These are phyloP conservation scores for Acanthamoeba healyi DNA, from an alignment of 208 protist species.

Conservation along the genomic window DNA sequence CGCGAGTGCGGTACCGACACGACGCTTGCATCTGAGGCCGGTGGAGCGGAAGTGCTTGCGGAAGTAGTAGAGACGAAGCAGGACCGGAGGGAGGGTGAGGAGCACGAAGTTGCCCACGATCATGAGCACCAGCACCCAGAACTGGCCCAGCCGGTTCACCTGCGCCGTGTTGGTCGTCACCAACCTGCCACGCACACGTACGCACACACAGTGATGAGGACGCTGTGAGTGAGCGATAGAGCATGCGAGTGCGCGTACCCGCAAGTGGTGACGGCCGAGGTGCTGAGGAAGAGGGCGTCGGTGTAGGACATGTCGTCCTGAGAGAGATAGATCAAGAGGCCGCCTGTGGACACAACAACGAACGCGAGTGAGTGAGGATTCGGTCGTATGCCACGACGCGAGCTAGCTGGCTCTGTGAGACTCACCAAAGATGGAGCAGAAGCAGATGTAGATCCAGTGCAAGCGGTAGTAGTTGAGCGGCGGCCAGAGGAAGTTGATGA, in stretches of 20 bases:
- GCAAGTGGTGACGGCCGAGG: constrained; percentile 53
- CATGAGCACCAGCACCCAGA: constrained; percentile 12
- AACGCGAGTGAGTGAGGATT: background rate
- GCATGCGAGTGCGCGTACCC: background rate
- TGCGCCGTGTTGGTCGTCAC: background rate
- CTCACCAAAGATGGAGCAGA: background rate
- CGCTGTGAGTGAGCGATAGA: background rate
- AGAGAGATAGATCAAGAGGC: constrained; percentile 10
- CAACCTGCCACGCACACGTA: background rate
- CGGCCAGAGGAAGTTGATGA: constrained; percentile 55
- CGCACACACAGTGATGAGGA: background rate
- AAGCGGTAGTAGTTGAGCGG: constrained; percentile 63
- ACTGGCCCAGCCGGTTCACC: background rate
- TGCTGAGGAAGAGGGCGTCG: constrained; percentile 61
- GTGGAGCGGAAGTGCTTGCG: constrained; percentile 9
- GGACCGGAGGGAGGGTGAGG: background rate
- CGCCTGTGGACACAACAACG: background rate
- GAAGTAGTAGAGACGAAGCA: constrained; percentile 56
- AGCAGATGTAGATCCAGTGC: constrained; percentile 34
- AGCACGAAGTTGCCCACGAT: constrained; percentile 23
- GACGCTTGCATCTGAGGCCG: background rate
- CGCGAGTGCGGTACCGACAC: background rate
- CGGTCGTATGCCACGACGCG: too few species aligned
- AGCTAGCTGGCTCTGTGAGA: too few species aligned
- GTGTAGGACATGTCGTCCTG: constrained; percentile 3